A percentile compares a stretch with the other conserved stretches of the same genome.
These are phyloP conservation scores for Berberis thunbergii DNA, from an alignment of 164 flowering plant species.

Conservation along the genomic window DNA sequence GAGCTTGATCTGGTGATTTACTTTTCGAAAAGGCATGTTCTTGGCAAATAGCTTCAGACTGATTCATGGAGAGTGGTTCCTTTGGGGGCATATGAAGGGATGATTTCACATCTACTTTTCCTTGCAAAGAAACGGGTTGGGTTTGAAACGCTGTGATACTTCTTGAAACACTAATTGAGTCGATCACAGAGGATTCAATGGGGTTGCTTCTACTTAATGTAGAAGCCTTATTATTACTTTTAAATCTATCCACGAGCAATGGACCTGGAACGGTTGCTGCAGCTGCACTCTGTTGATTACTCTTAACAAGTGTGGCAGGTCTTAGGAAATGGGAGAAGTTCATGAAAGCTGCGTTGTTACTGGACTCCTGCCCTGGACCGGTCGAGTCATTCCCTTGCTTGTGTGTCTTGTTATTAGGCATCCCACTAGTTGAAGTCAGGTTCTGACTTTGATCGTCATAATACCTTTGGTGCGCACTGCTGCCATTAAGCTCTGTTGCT, in stretches of 20 bases:
- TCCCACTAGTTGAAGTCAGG: constrained; percentile 15
- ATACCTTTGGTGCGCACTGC: constrained; percentile 15
- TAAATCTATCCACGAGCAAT: constrained; percentile 23
- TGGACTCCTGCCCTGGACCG: constrained; percentile 10
- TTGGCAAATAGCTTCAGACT: constrained; percentile 16
- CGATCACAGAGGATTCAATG: constrained; percentile 17
- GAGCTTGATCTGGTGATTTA: constrained; percentile 15
- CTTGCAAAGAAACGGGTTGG: constrained; percentile 13
- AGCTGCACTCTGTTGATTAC: constrained; percentile 28
- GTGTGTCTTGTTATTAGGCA: constrained; percentile 21
- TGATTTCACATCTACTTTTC: constrained; percentile 18
- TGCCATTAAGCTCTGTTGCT: constrained; percentile 19
- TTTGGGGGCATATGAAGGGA: constrained; percentile 19
- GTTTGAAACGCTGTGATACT: constrained; percentile 17
- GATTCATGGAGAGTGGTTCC: constrained; percentile 18
- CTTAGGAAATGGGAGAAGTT: constrained; percentile 74
- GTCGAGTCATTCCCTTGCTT: constrained; percentile 23
- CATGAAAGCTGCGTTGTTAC: constrained; percentile 26
- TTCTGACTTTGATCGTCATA: constrained; percentile 17
- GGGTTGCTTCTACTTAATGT: constrained; percentile 18
- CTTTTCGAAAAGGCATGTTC: constrained; percentile 24
- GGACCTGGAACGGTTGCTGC: constrained; percentile 11
- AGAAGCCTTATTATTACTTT: constrained; percentile 25
- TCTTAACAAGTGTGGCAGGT: constrained; percentile 47
- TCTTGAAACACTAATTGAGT: constrained; percentile 18